phyloP scores from a whole-genome alignment of 306 rosid species.

The Pterocarpus santalinus region DNA sequence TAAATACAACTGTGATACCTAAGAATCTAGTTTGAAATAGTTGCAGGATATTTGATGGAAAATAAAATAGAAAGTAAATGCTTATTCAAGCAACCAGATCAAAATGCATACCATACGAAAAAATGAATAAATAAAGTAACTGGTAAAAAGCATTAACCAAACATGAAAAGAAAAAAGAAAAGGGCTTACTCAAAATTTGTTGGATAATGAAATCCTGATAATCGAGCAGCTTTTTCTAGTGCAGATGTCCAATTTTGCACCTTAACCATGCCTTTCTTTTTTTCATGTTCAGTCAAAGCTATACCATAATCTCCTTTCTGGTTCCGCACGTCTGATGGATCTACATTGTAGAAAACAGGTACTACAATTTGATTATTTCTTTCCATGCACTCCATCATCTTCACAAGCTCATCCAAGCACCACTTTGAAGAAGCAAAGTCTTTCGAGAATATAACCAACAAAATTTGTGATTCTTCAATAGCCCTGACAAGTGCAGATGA shows the following conservation, averaged over 20 bases:
- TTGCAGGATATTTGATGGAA: not conserved
- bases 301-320: not conserved
- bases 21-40: not conserved
- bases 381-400: not conserved
- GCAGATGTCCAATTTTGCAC: not conserved
- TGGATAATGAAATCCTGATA: not conserved
- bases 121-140: not conserved
- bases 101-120: too few species aligned
- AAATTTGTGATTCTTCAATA: not conserved
- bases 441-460: not conserved
- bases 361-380: not conserved
- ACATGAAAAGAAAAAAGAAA: not conserved
- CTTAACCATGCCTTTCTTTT: not conserved
- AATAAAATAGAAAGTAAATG: not conserved
- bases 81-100: too few species aligned
- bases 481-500: not conserved
- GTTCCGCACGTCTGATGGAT: not conserved
- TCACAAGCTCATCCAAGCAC: not conserved
- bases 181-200: not conserved
- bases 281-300: not conserved
- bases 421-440: constrained; percentile 7
- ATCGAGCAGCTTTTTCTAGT: not conserved
- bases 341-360: not conserved
- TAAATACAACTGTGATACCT: not conserved
- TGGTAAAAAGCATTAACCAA: not conserved